These are phyloP conservation scores for Fusarium scirpi DNA, from an alignment of 2,329 filamentous ascomycete species.

Conservation along the genomic window DNA sequence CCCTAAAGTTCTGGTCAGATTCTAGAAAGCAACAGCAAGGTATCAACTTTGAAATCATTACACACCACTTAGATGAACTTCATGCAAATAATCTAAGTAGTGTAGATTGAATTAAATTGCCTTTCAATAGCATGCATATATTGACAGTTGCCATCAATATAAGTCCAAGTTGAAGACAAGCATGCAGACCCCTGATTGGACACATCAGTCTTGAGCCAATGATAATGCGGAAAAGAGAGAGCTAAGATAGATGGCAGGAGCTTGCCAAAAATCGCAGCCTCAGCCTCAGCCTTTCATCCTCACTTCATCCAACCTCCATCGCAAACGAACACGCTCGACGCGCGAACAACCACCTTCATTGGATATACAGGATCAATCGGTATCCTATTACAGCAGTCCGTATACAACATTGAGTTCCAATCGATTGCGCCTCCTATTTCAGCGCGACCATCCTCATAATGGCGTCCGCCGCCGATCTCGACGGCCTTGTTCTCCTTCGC, in stretches of 20 bases:
- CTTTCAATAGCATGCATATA: not conserved
- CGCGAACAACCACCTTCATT: not conserved
- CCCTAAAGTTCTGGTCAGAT: not conserved
- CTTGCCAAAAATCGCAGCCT: conserved; percentile 41
- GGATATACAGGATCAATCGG: not conserved
- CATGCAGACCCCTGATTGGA: conserved; percentile 37
- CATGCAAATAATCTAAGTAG: not conserved
- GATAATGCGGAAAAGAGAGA: conserved; percentile 14
- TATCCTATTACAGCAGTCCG: not conserved
- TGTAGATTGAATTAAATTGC: not conserved
- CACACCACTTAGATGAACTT: not conserved
- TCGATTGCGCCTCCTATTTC: conserved; percentile 6
- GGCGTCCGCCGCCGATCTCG: conserved; percentile 69
- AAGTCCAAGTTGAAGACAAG: conserved; percentile 4
- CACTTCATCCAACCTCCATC: conserved; percentile 22
- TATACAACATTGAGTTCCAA: not conserved
- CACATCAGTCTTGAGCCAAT: conserved; percentile 5
- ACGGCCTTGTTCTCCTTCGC: conserved; percentile 86
- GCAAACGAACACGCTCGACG: conserved; percentile 5
- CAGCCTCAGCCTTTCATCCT: conserved; percentile 45
- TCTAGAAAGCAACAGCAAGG: not conserved
- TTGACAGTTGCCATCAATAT: not conserved
- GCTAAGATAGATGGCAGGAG: conserved; percentile 23
- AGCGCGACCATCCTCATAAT: conserved; percentile 55
- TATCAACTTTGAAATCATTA: no score